Percentiles rank a stretch among this genome's conserved stretches.
phyloP scores from a whole-genome alignment of 2,329 filamentous ascomycete genomes.

The Diaporthe eres region DNA sequence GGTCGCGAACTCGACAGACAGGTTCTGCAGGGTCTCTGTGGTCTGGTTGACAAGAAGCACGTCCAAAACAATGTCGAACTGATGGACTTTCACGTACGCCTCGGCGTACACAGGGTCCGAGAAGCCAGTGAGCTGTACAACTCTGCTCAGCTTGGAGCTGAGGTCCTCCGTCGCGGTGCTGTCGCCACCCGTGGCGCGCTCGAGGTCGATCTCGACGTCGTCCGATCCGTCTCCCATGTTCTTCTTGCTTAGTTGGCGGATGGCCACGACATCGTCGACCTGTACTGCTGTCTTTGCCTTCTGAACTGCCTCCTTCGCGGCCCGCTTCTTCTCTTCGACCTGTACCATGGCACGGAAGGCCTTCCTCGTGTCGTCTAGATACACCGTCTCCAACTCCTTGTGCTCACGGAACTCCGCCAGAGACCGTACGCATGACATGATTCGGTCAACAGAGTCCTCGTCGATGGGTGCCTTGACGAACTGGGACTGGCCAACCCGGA shows the following conservation, averaged over 20 bases:
- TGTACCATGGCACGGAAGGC: constrained; percentile 98
- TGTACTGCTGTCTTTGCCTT: constrained; percentile 95
- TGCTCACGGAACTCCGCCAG: constrained; percentile 90
- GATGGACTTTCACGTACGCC: constrained; percentile 98
- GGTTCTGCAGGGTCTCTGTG: constrained; percentile 93
- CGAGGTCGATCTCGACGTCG: constrained; percentile 89
- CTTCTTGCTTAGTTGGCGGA: constrained; percentile 94
- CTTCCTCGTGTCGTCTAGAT: constrained; percentile 93
- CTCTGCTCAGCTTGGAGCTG: constrained; percentile 92
- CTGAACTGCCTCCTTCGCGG: constrained; percentile 92
- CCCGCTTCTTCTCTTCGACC: constrained; percentile 96
- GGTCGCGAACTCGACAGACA: constrained; percentile 98
- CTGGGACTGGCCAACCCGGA: constrained; percentile 97
- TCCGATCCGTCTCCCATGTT: constrained; percentile 85
- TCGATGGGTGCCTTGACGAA: constrained; percentile 98
- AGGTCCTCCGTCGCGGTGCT: constrained; percentile 83
- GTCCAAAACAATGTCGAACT: constrained; percentile 98
- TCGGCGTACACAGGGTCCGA: constrained; percentile 99
- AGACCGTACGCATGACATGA: constrained; percentile 97
- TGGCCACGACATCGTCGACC: constrained; percentile 93
- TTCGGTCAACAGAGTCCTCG: constrained; percentile 97
- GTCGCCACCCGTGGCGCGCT: constrained; percentile 94
- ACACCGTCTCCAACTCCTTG: constrained; percentile 92
- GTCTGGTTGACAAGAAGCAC: constrained; percentile 98
- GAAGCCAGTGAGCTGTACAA: constrained; percentile 98